Conservation (phyloP, 2,329 filamentous ascomycete genomes). For the Clarireedia paspali region DNA sequence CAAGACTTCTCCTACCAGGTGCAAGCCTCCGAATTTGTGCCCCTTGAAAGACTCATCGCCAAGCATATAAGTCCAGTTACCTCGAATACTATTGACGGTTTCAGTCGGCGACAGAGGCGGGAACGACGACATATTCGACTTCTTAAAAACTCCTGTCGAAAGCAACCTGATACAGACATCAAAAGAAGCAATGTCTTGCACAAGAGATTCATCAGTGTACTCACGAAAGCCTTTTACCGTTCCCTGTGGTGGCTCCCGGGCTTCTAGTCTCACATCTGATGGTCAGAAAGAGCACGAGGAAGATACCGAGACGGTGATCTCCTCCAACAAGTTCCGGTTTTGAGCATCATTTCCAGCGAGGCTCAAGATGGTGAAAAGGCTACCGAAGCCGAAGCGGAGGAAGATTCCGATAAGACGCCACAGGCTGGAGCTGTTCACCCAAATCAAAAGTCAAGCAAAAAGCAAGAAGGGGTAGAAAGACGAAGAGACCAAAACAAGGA, state of each 20-base stretch:
- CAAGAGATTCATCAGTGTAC: slow-evolving; percentile 13
- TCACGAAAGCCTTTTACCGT: slow-evolving; percentile 12
- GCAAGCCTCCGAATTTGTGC: slow-evolving; percentile 31
- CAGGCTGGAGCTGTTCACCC: not conserved
- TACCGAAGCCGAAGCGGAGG: not conserved
- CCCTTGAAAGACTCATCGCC: slow-evolving; percentile 33
- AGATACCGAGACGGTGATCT: slow-evolving; percentile 1
- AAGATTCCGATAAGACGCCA: not conserved
- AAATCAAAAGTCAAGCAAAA: not conserved
- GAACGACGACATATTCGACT: slow-evolving; percentile 6
- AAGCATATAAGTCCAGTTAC: slow-evolving; percentile 30
- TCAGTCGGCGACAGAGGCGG: slow-evolving; percentile 11
- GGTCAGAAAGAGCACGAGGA: slow-evolving; percentile 20
- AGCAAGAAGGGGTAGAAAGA: not conserved
- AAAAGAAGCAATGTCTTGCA: slow-evolving; percentile 13
- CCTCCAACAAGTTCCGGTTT: not conserved
- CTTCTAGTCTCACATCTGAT: slow-evolving; percentile 25
- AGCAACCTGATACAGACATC: slow-evolving; percentile 14
- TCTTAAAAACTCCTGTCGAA: slow-evolving; percentile 9
- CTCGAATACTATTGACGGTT: slow-evolving; percentile 12
- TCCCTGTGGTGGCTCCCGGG: slow-evolving; percentile 12
- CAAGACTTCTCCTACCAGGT: slow-evolving; percentile 25
- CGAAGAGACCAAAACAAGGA: not conserved
- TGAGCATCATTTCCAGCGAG: not conserved
- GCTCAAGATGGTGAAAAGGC: not conserved